Percentiles rank a stretch among this genome's conserved stretches.
phyloP scores from a whole-genome alignment of 1,284 basidiomycete species.

The Pascua sp. region DNA sequence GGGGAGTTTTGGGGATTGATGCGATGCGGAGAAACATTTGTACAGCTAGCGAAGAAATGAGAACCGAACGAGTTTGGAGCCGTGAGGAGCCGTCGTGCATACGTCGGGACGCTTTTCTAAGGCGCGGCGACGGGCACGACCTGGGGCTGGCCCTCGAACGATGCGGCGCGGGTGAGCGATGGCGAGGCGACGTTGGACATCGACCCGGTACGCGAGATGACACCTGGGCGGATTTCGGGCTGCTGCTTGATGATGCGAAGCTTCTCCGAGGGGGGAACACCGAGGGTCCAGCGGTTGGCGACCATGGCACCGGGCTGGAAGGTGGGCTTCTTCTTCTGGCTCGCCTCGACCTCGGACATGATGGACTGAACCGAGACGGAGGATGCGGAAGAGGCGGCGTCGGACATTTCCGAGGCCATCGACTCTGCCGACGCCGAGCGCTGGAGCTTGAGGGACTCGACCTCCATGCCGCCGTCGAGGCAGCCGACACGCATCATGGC shows the following conservation, averaged over 20 bases:
- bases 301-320: slow-evolving; percentile 44
- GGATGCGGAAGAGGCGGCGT: slow-evolving; percentile 34
- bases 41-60: not conserved
- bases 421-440: slow-evolving; percentile 14
- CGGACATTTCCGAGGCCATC: slow-evolving; percentile 17
- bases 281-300: slow-evolving; percentile 33
- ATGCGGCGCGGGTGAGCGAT: slow-evolving; percentile 8
- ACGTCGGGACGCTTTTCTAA: not conserved
- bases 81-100: not conserved
- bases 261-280: slow-evolving; percentile 46
- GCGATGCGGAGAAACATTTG: not conserved
- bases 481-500: slow-evolving; percentile 89
- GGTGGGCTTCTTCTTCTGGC: slow-evolving; percentile 18
- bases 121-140: not conserved
- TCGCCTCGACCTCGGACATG: slow-evolving; percentile 21
- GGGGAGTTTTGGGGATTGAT: not conserved
- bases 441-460: slow-evolving; percentile 53
- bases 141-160: slow-evolving; percentile 7
- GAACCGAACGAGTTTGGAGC: not conserved
- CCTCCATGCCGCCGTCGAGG: slow-evolving; percentile 70
- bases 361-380: slow-evolving; percentile 35
- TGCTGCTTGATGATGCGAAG: slow-evolving; percentile 37
- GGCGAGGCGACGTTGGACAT: slow-evolving; percentile 9
- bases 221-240: slow-evolving; percentile 43
- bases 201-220: slow-evolving; percentile 20